phyloP scores from a whole-genome alignment of 1,284 basidiomycete genomes.

The Microbotryum violaceum region DNA sequence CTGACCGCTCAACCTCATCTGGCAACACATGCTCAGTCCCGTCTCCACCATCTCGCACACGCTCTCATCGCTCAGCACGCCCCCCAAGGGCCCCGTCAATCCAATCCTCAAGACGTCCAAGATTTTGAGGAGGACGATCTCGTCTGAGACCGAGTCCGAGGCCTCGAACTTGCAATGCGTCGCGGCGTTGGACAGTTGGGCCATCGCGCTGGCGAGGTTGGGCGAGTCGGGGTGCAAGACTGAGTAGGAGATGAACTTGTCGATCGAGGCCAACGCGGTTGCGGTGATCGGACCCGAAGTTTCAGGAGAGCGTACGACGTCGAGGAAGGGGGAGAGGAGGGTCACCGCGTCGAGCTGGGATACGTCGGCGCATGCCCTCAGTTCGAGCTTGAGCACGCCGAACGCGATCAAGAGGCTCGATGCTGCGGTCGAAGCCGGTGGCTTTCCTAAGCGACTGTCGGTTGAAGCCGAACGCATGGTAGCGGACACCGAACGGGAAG shows the following conservation, averaged over 20 bases:
- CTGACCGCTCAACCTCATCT: slow-evolving; percentile 86
- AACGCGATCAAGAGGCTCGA: slow-evolving; percentile 79
- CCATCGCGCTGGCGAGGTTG: slow-evolving; percentile 51
- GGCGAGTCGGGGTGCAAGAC: slow-evolving; percentile 38
- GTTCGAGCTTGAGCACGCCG: slow-evolving; percentile 67
- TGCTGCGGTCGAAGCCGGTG: neutral
- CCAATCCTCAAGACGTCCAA: slow-evolving; percentile 83
- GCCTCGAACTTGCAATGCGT: slow-evolving; percentile 98
- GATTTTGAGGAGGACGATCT: slow-evolving; percentile 87
- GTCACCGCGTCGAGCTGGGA: slow-evolving; percentile 38
- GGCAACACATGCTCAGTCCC: slow-evolving; percentile 91
- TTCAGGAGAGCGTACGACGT: slow-evolving; percentile 70
- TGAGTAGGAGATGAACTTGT: slow-evolving; percentile 42
- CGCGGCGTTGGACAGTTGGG: slow-evolving; percentile 78
- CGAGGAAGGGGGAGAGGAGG: slow-evolving; percentile 80
- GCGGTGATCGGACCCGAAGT: slow-evolving; percentile 45
- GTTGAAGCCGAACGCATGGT: no score
- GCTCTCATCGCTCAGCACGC: slow-evolving; percentile 75
- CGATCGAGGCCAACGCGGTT: slow-evolving; percentile 42
- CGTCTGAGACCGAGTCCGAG: slow-evolving; percentile 89
- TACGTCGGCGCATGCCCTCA: slow-evolving; percentile 49
- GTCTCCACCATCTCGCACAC: slow-evolving; percentile 99
- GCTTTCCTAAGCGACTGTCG: neutral
- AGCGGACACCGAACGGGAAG: no score
- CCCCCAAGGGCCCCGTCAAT: slow-evolving; percentile 60